Base-by-base conservation (phyloP, 805 yeast genomes). In the Candida wancherniae region DNA sequence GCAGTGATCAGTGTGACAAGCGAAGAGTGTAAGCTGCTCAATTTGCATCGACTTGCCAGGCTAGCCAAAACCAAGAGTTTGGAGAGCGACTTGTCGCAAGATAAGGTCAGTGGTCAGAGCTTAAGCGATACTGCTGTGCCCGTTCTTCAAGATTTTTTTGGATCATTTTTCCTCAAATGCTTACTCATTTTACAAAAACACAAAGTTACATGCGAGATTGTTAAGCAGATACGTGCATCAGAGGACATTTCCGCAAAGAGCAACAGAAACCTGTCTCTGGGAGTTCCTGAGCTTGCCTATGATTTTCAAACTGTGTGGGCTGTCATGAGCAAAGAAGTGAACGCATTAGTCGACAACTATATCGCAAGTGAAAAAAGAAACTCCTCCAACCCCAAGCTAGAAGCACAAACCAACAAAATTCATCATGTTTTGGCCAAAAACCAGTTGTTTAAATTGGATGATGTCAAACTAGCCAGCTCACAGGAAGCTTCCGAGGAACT, bases 171-270 rank as follows among this genome's bases (percentile, higher is more conserved):
- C 47, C 62, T 75, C 17, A 78, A 76, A 50, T 55, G 76, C 31
- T 57, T 80, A 23, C 67, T 77, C 15, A 75, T 83, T 4, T 55
- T 85, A 12, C 92, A 84, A 57, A 71, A 74, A 15, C 87, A 84
- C 49, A 66, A 80, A 18, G 77, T 80, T 2, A 67, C 86, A 4
- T 62, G 63, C 37, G 87, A 79, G 39, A 70, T 82, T 9, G 63
- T 72, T 5, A 57, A 60, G 8, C 36, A 40, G 18, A 53, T 64
- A 14, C 57, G 51, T 16, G 33, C 52, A 4, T 47, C 52, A 9
- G 46, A 44, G 15, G 43, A 37, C 19, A 28, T 50, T 3, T 26
- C 47, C 3, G 33, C 32, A 5, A 16, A 25, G 12, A 17, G 31
- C 15, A 34, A 30, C 13, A 26, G 41, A 14, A 42, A 42, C n/a